These are phyloP conservation scores for Trypanosoma conorhini DNA, from an alignment of 208 protist genomes.

Conservation along the genomic window DNA sequence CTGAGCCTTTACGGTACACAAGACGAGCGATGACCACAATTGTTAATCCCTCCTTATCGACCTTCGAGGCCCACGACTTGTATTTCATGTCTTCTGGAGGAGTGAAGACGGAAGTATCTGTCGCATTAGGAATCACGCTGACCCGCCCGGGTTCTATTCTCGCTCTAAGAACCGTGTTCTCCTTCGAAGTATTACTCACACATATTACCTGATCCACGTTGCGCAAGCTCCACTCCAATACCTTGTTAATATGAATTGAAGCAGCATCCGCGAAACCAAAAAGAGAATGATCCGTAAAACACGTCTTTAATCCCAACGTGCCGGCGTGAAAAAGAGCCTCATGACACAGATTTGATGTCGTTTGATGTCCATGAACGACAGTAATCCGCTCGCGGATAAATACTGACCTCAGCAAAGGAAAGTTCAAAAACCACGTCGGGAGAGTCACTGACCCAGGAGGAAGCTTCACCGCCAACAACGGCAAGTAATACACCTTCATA, in stretches of 20 bases:
- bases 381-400: conserved; percentile 96
- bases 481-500: conserved; percentile 99
- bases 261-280: conserved; percentile 97
- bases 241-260: conserved; percentile 97
- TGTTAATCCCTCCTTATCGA: conserved; percentile 87
- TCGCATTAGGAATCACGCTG: conserved; percentile 98
- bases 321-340: conserved; percentile 95
- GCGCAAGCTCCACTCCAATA: conserved; percentile 95
- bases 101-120: conserved; percentile 92
- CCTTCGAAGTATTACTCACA: conserved; percentile 98
- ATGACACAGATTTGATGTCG: conserved; percentile 95
- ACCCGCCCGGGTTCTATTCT: conserved; percentile 89
- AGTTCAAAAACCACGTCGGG: conserved; percentile 81
- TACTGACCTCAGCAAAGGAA: conserved; percentile 94
- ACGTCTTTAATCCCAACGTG: conserved; percentile 95
- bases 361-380: conserved; percentile 98
- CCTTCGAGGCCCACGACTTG: conserved; percentile 86
- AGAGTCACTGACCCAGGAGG: conserved; percentile 91
- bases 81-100: conserved; percentile 91
- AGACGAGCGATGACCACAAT: conserved; percentile 97
- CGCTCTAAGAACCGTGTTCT: conserved; percentile 97
- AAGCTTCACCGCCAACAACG: conserved; percentile 89
- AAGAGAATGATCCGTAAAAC: conserved; percentile 99
- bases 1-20: conserved; percentile 97
- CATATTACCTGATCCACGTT: conserved; percentile 97